Base-by-base conservation (phyloP, 208 protist species). In the Leishmania amazonensis region DNA sequence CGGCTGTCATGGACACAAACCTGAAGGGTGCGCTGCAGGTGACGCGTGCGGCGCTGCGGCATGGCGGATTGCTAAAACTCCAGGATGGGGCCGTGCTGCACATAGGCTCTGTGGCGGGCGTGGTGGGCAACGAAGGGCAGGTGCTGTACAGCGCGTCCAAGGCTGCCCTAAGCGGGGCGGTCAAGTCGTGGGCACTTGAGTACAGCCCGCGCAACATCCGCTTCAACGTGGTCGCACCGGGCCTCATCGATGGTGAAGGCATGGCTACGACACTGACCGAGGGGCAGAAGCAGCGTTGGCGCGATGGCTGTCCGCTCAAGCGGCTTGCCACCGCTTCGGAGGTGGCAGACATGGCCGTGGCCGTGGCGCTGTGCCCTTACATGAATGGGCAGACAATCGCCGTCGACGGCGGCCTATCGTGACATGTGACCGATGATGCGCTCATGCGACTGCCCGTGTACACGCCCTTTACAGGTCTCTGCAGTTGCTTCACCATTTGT, bases 151-250 rank as follows among this genome's bases (percentile, higher is more conserved):
- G 89, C 28, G 95, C 97, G 49, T 93, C 96, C 19, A 99, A 99
- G 80, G 94, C 96, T 0, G 97, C 94, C 38, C 86, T 99, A 31
- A 82, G 85, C 13, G 95, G 94, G 5, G 93, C 96, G 13, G 89
- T 87, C 51, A 94, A 97, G 80, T 96, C 94, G 28, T 93, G 91
- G 83, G 89, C 91, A 19, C 87, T 85, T 57, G 96, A 99, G 87
- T 97, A 98, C 79, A 89, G 93, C 62, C 35, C 70, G 8, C 93
- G 94, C 72, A 91, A 94, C 47, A 77, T 99, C 8, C 95, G 95
- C 77, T 97, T 98, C 76, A 99, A 99, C 83, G 93, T 97, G 1
- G 90, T 99, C 49, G 90, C 93, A 0, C 97, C 97, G 3, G 96
- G 96, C 8, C 86, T 98, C 38, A 91, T 99, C 31, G 93, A 96